Evolutionary conservation across 257 asterid genomes (phyloP).

Genomic region (Penstemon newberryi): DNA sequence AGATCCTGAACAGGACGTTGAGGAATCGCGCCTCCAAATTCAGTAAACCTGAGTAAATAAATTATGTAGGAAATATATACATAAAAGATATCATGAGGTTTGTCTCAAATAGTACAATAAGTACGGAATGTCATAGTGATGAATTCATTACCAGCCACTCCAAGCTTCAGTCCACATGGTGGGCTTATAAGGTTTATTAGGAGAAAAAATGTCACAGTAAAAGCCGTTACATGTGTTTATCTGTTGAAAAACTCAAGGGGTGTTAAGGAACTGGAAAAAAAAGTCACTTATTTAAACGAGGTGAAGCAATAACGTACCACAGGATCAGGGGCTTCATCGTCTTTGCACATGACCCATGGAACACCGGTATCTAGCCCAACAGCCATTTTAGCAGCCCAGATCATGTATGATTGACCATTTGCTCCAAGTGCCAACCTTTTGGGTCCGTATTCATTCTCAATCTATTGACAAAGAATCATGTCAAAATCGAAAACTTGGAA

Average conservation of each 20-base stretch:
- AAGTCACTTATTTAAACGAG: background rate
- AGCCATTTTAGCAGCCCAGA: slow-evolving; percentile 78
- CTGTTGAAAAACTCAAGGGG: slow-evolving; percentile 30
- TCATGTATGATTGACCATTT: slow-evolving; percentile 53
- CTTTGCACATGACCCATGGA: slow-evolving; percentile 83
- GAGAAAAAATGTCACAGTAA: slow-evolving; percentile 61
- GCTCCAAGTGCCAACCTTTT: slow-evolving; percentile 47
- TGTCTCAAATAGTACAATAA: too few species aligned
- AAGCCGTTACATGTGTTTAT: slow-evolving; percentile 72
- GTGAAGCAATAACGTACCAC: slow-evolving; percentile 34
- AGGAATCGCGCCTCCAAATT: slow-evolving; percentile 57
- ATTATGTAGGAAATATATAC: background rate
- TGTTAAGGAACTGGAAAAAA: too few species aligned
- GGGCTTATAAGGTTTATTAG: slow-evolving; percentile 74
- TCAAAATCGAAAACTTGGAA: background rate
- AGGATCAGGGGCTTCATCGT: slow-evolving; percentile 75
- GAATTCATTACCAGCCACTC: slow-evolving; percentile 60
- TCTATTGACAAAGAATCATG: slow-evolving; percentile 34
- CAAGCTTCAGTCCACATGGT: slow-evolving; percentile 77
- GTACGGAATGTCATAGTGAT: background rate
- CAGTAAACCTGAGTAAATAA: slow-evolving; percentile 48
- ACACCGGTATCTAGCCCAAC: slow-evolving; percentile 62
- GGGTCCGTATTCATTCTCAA: slow-evolving; percentile 69
- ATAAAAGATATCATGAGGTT: background rate
- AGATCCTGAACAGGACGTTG: slow-evolving; percentile 73